These are phyloP conservation scores for Petunia secreta DNA, from an alignment of 257 asterid species.

Conservation along the genomic window DNA sequence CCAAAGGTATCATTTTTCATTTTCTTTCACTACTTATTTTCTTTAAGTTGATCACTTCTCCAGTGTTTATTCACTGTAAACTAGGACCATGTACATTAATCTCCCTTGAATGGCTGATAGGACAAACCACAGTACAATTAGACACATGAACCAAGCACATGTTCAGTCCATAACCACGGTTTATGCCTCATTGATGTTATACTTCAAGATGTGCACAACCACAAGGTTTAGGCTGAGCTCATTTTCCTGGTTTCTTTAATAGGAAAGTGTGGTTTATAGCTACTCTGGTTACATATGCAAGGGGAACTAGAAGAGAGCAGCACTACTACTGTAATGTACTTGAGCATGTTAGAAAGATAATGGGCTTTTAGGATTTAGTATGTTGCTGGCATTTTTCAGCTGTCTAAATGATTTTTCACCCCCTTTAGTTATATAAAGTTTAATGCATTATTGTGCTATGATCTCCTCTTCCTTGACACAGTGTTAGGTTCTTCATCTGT, in stretches of 20 bases:
- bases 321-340: background rate
- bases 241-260: too few relatives aligned
- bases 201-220: constrained; percentile 18
- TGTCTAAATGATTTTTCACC: background rate
- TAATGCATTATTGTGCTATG: constrained; percentile 4
- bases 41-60: background rate
- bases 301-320: background rate
- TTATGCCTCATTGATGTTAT: constrained; percentile 7
- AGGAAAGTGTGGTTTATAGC: background rate
- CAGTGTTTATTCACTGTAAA: background rate
- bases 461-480: background rate
- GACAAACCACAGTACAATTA: background rate
- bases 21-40: constrained; percentile 17
- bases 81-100: background rate
- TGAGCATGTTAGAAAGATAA: constrained; percentile 5
- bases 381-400: background rate
- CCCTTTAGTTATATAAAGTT: background rate
- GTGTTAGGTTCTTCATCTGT: constrained; percentile 15
- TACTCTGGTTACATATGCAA: background rate
- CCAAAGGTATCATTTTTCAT: constrained; percentile 5
- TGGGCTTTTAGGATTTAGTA: background rate
- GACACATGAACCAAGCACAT: background rate
- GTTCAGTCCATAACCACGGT: background rate
- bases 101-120: constrained; percentile 6
- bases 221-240: background rate